Conservation (phyloP, 257 asterid species). For the Solanum tacnaense region DNA sequence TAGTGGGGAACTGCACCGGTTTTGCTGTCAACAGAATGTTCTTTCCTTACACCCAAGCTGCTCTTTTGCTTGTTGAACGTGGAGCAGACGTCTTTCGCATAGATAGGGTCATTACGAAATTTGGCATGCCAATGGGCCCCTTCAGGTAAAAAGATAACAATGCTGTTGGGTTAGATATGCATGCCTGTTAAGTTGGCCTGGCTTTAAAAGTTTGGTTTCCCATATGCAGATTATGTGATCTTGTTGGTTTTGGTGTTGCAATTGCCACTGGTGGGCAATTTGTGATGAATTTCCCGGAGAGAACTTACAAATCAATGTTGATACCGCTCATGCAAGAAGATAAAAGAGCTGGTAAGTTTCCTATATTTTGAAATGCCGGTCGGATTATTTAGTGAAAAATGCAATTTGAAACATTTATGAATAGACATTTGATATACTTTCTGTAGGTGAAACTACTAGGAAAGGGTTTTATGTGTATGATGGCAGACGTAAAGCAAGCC, state of each 20-base stretch:
- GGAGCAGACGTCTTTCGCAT: slow-evolving; percentile 79
- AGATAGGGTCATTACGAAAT: slow-evolving; percentile 67
- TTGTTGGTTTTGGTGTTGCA: slow-evolving; percentile 96
- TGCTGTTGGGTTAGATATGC: not conserved
- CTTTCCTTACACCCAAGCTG: slow-evolving; percentile 98
- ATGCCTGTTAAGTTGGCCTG: not conserved
- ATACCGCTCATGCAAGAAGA: slow-evolving; percentile 93
- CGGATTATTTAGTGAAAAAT: not conserved
- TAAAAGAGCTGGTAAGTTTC: slow-evolving; percentile 63
- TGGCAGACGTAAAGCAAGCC: slow-evolving; percentile 80
- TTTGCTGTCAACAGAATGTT: slow-evolving; percentile 98
- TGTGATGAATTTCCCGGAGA: slow-evolving; percentile 76
- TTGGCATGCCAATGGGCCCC: slow-evolving; percentile 99
- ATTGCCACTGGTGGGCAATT: slow-evolving; percentile 83
- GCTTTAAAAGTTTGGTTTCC: not conserved
- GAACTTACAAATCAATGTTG: slow-evolving; percentile 83
- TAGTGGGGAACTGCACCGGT: slow-evolving; percentile 96
- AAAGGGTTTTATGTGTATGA: slow-evolving; percentile 74
- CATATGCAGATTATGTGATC: slow-evolving; percentile 72
- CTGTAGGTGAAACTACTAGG: slow-evolving; percentile 74
- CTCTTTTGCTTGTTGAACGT: slow-evolving; percentile 74
- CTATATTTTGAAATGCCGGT: not conserved
- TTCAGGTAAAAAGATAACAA: slow-evolving; percentile 45
- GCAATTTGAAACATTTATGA: not conserved
- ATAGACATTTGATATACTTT: not conserved